Base-by-base conservation (phyloP, 176 grass and related monocot genomes). In the Chrysopogon serrulatus region DNA sequence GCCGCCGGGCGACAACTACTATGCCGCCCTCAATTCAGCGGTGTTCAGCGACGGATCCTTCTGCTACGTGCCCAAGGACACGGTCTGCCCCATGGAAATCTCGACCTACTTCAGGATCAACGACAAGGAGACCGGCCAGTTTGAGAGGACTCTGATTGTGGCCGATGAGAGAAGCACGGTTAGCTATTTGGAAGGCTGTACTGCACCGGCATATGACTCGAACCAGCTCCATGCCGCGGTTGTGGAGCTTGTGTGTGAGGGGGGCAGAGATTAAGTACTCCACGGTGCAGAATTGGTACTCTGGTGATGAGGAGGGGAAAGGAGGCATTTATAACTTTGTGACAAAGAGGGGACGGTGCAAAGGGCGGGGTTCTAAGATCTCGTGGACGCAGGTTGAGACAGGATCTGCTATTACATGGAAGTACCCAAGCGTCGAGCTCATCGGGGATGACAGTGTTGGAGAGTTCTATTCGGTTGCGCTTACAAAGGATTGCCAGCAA, bases 301-400 rank as follows among this genome's bases (percentile, higher is more conserved):
- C 96, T 5, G 96, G 96, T 36, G 93, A 99, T 81, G 93, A 89
- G 59, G 83, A 99, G 66, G 93, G 96, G 8, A 94, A 53, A 14
- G 91, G 93, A 10, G 96, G 96, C 32, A 94, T 99, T 42, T 99
- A 99, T 84, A 99, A 99, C 79, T 99, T 99, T 67, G 93, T 99
- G 8, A 99, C 96, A 4, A 99, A 99, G 79, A 96, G 96, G 64
- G 96, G 96, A 4, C 74, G 90, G 9, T 99, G 91, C 80, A 91
- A 88, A 32, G 93, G 96, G 8, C 82, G 84, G 30, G 83, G 83
- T 12, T 96, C 93, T 0, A 95, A 92, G 71, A 99, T 99, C 42
- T 99, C 96, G 57, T 99, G 96, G 93, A 94, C 96, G 21, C 96
- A 99, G 82, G 96, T 99, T 64, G 96, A 99, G 79, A 99, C 96